Base-by-base conservation (phyloP, 371 early-diverging fungal species). In the Sporodiniella umbellata region DNA sequence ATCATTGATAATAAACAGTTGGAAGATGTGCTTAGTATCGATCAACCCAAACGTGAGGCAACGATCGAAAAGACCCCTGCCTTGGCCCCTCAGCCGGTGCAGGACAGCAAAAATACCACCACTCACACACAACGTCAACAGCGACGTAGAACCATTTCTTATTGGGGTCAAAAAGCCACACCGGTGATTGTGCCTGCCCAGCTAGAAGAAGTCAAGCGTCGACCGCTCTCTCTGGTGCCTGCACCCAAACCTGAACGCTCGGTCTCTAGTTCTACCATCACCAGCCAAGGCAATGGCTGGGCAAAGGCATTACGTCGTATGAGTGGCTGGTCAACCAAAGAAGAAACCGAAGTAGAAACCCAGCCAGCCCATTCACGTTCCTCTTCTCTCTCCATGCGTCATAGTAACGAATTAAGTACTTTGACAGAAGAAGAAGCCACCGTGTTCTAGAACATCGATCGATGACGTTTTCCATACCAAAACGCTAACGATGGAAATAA, bases 81-180 rank as follows among this genome's bases (percentile, higher is more conserved):
- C 10, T 7, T 15, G 30, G 12, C 11, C 19, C 22, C 19, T 30
- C 46, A 10, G 33, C n/a, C n/a, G n/a, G n/a, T n/a, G n/a, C n/a
- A n/a, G n/a, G n/a, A n/a, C n/a, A n/a, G n/a, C n/a, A n/a, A n/a
- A n/a, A n/a, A n/a, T n/a, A n/a, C n/a, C n/a, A n/a, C n/a, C n/a
- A 31, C 33, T 21, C 42, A 30, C 7, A 7, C 28, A 8, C 4
- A 30, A 0, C 54, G 42, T n/a, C 63, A 66, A 10, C 68, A 58
- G 42, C 58, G 76, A 45, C 61, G 76, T 35, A 66, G 76, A 39
- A 75, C 76, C 3, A 75, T 75, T 38, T 75, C 76, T 14, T 75
- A 72, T 43, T 75, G 76, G 76, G 68, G 66, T 10, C 51, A 62
- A 10, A 65, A 62, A 33, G 38, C 55, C 42, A 39, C 48, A 22